These are phyloP conservation scores for Ziziphus jujuba DNA, from an alignment of 306 rosid species.

Conservation along the genomic window DNA sequence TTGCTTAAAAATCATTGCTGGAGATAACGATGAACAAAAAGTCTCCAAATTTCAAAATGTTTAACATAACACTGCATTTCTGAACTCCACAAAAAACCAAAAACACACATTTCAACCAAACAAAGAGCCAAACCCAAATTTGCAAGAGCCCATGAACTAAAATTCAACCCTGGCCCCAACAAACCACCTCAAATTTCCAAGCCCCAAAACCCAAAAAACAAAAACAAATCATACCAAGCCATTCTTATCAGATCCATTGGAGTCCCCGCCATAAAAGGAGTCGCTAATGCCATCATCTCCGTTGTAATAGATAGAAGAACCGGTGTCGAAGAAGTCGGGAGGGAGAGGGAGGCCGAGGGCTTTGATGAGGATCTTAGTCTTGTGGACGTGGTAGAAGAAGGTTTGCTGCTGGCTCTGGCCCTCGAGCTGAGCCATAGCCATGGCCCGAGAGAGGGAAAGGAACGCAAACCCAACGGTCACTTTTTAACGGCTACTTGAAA, in stretches of 20 bases:
- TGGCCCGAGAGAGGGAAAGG: constrained; percentile 91
- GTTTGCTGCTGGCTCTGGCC: constrained; percentile 36
- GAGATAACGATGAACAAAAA: background rate
- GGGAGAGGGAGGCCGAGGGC: constrained; percentile 92
- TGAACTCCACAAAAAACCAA: background rate
- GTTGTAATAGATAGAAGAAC: constrained; percentile 58
- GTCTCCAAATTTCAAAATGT: background rate
- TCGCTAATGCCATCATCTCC: background rate
- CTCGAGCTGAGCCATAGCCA: constrained; percentile 63
- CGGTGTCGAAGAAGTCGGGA: constrained; percentile 65
- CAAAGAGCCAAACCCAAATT: constrained; percentile 5
- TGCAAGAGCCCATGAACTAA: constrained; percentile 23
- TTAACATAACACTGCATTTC: background rate
- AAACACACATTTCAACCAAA: too few relatives aligned
- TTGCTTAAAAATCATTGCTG: background rate
- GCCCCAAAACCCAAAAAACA: background rate
- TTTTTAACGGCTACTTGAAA: constrained; percentile 44
- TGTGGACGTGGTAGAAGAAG: constrained; percentile 36
- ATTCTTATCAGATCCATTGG: constrained; percentile 1
- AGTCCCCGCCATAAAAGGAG: background rate
- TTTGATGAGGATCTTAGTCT: constrained; percentile 70
- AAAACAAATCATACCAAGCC: constrained; percentile 34
- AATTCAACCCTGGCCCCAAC: constrained; percentile 12
- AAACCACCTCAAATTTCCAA: constrained; percentile 7
- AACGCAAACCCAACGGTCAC: constrained; percentile 31